phyloP scores from a whole-genome alignment of 345 rosid species.

The Eutrema japonicum region DNA sequence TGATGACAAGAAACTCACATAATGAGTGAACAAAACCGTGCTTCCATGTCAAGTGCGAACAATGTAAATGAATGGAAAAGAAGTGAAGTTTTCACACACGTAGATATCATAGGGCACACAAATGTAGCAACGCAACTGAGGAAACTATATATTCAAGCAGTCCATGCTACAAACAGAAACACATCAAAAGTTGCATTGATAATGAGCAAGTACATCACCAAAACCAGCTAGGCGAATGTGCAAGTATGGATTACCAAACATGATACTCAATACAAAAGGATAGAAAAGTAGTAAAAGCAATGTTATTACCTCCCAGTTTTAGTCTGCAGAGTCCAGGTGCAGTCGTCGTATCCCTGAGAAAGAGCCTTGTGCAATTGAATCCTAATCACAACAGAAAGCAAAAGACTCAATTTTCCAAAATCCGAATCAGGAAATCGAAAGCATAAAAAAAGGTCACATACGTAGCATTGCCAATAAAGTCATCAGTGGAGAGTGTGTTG shows the following conservation, averaged over 20 bases:
- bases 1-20: neutral
- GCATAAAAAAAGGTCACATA: conserved; percentile 39
- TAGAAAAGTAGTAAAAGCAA: conserved; percentile 6
- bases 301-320: conserved; percentile 74
- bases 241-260: conserved; percentile 17
- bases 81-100: neutral
- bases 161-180: neutral
- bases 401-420: conserved; percentile 21
- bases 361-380: conserved; percentile 78
- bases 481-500: conserved; percentile 65
- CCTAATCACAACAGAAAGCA: conserved; percentile 45
- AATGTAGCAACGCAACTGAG: neutral
- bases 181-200: neutral
- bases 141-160: neutral
- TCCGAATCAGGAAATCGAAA: neutral
- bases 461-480: conserved; percentile 91
- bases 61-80: neutral
- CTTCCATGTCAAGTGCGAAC: neutral
- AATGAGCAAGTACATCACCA: conserved; percentile 1
- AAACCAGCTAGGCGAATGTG: neutral
- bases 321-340: conserved; percentile 74
- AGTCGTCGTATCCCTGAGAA: conserved; percentile 75
- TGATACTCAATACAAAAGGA: conserved; percentile 10
- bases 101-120: neutral
- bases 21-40: neutral